Percentiles rank a stretch among this genome's conserved stretches.
These are phyloP conservation scores for Pichia cephalocereana DNA, from an alignment of 805 yeast genomes.

Conservation along the genomic window DNA sequence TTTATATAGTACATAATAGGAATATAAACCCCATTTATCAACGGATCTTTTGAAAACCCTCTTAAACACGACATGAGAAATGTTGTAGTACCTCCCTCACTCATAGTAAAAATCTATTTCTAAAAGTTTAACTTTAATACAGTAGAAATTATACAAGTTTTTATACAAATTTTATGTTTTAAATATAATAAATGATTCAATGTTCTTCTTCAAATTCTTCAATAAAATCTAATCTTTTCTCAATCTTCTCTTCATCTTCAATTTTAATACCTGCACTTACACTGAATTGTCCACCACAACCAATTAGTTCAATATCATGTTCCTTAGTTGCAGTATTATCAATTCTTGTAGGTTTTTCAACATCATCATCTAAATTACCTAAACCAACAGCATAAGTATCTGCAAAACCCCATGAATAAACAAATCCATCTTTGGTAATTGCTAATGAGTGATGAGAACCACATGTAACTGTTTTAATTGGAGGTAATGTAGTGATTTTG, in stretches of 20 bases:
- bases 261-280: slow-evolving; percentile 72
- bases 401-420: slow-evolving; percentile 96
- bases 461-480: slow-evolving; percentile 51
- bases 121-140: too few relatives aligned
- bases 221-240: slow-evolving; percentile 40
- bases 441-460: slow-evolving; percentile 95
- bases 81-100: neutral
- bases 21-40: too few relatives aligned
- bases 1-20: neutral
- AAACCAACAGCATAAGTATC: slow-evolving; percentile 95
- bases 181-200: neutral
- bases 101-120: too few relatives aligned
- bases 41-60: too few relatives aligned
- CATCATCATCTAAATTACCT: slow-evolving; percentile 78
- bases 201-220: slow-evolving; percentile 38
- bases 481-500: slow-evolving; percentile 47
- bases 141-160: neutral
- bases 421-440: slow-evolving; percentile 71
- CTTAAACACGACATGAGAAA: neutral
- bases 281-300: slow-evolving; percentile 97
- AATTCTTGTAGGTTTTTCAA: slow-evolving; percentile 80
- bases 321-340: slow-evolving; percentile 88
- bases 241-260: slow-evolving; percentile 43
- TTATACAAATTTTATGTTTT: too few relatives aligned
- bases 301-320: slow-evolving; percentile 58